Evolutionary conservation across 108 stramenopile genomes (phyloP), one percentile per base, ranked within the genome.

Genomic region (Stephanodiscus triporus): DNA sequence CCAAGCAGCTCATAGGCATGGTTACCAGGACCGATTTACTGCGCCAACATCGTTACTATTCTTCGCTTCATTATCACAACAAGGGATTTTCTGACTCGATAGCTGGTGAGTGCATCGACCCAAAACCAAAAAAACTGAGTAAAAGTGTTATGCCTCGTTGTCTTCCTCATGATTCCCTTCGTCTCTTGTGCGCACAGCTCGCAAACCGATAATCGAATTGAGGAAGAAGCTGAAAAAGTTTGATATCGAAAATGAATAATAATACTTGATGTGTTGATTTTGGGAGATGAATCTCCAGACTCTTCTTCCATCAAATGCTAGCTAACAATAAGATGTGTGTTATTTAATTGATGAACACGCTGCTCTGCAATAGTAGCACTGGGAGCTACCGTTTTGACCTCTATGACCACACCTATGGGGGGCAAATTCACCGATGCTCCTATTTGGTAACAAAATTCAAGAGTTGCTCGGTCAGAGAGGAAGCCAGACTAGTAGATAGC

Each of bases 11-110:
- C 29, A 86, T 93, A 27, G 95, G 95, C 9, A 91, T 91, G 87
- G 91, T 96, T 13, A 96, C 95, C 11, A 79, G 95, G 29, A 96
- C 95, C 9, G 92, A 96, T 80, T 67, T 96, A 4, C 72, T 96
- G 17, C 85, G 95, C 26, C 95, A 93, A 62, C 91, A 92, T 65
- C 76, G 88, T 48, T 96, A 93, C 79, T 96, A 96, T 74, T 77
- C 78, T 26, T 86, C 89, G 5, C 81, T 95, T 24, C 94, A 91
- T 64, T 95, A 95, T 63, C 88, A 95, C 83, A 95, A 95, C 87
- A 92, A 92, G 66, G 94, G 91, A 13, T 88, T 91, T 60, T 80
- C 88, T 29, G 85, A 94, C 66, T 84, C 85, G 9, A 90, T 75
- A 16, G 74, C 74, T 42, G 68, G 68, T 69, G 60, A 57, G 59